Conservation (phyloP, 768 basidiomycete genomes). For the Panaeolus cyanescens region DNA sequence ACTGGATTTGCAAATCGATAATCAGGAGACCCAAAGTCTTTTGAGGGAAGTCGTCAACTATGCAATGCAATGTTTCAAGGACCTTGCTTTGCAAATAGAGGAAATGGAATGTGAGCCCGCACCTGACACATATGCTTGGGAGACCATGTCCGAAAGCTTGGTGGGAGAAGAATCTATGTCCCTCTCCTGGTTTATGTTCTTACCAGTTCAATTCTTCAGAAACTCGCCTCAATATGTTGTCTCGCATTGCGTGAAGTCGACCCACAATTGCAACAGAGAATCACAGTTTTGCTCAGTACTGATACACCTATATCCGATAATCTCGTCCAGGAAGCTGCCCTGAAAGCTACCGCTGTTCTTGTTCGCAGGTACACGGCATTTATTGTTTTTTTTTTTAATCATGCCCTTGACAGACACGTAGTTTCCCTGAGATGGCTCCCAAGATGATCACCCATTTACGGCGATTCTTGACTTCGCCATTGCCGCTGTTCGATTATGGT, state of each 20-base stretch:
- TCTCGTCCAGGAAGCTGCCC: constrained; percentile 85
- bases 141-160: constrained; percentile 89
- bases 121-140: constrained; percentile 88
- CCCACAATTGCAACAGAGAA: constrained; percentile 62
- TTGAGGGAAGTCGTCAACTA: constrained; percentile 55
- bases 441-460: constrained; percentile 79
- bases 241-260: constrained; percentile 72
- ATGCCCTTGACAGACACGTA: constrained; percentile 24
- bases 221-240: constrained; percentile 83
- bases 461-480: constrained; percentile 84
- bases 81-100: constrained; percentile 77
- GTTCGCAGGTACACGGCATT: constrained; percentile 67
- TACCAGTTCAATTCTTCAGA: constrained; percentile 45
- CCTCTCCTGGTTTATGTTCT: not conserved
- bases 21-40: constrained; percentile 35
- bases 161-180: constrained; percentile 39
- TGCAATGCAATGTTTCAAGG: constrained; percentile 76
- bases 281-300: constrained; percentile 77
- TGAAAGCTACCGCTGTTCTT: constrained; percentile 82
- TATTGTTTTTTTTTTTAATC: not conserved
- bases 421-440: constrained; percentile 80
- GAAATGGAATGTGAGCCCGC: constrained; percentile 82
- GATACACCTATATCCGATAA: constrained; percentile 82
- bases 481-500: constrained; percentile 86
- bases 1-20: constrained; percentile 38